A percentile compares a stretch with the other conserved stretches of the same genome.
phyloP scores from a whole-genome alignment of 352 stramenopile genomes.

The Pythium dissimile region DNA sequence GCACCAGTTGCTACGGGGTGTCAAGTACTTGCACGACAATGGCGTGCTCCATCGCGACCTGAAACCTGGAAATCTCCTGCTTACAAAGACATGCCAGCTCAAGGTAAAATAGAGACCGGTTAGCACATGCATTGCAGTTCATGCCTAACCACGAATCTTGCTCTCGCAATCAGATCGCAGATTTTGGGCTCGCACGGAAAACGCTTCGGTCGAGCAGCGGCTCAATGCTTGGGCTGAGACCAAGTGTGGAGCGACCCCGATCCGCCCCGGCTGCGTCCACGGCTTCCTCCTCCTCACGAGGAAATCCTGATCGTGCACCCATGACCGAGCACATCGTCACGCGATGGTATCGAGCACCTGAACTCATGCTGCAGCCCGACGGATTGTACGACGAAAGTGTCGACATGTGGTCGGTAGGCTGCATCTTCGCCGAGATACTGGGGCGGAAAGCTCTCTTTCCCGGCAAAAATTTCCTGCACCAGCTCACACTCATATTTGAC shows the following conservation, averaged over 20 bases:
- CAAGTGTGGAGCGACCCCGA: constrained; percentile 33
- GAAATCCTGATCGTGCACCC: constrained; percentile 29
- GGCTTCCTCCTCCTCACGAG: not conserved
- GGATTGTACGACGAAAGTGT: constrained; percentile 84
- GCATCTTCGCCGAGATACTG: constrained; percentile 80
- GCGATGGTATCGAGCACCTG: constrained; percentile 87
- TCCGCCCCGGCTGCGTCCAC: constrained; percentile 38
- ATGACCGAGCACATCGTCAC: constrained; percentile 89
- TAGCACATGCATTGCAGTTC: not conserved
- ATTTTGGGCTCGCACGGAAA: constrained; percentile 74
- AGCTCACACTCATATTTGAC: constrained; percentile 77
- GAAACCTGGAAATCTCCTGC: constrained; percentile 78
- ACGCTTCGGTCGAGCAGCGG: constrained; percentile 25
- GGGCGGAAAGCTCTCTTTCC: constrained; percentile 71
- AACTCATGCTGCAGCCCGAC: constrained; percentile 90
- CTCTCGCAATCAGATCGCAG: constrained; percentile 46
- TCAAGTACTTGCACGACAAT: constrained; percentile 76
- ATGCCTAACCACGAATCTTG: not conserved
- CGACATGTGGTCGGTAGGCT: constrained; percentile 91
- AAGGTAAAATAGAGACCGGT: constrained; percentile 37
- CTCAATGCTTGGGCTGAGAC: not conserved
- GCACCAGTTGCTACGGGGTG: constrained; percentile 87
- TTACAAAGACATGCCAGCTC: constrained; percentile 74
- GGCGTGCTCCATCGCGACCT: constrained; percentile 80
- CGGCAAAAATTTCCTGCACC: constrained; percentile 79